Conservation (phyloP, 768 basidiomycete species). For the Fomitopsis pulvina region DNA sequence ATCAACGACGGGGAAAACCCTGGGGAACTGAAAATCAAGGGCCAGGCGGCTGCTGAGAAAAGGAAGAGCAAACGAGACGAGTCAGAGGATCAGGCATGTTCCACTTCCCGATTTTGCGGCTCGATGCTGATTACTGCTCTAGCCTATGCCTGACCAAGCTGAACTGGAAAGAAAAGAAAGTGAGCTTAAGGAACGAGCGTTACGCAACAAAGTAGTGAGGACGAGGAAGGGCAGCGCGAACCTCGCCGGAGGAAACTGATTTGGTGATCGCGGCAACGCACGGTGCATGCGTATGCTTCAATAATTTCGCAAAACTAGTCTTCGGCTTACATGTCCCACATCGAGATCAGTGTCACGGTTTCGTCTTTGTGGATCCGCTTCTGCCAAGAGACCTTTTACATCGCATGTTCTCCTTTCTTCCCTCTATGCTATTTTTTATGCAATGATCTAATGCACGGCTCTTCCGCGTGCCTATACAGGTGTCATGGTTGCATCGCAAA, state of each 20-base stretch:
- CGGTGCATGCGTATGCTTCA: background rate
- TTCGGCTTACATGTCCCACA: background rate
- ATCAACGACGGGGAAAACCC: slow-evolving; percentile 22
- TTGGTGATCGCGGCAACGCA: background rate
- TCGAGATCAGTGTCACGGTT: background rate
- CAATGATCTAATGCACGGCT: background rate
- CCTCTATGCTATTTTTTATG: background rate
- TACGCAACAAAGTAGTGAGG: slow-evolving; percentile 77
- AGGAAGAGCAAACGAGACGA: slow-evolving; percentile 51
- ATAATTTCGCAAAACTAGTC: background rate
- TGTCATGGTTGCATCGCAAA: background rate
- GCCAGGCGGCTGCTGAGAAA: slow-evolving; percentile 53
- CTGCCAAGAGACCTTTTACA: background rate
- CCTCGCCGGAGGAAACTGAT: background rate
- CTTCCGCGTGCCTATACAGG: background rate
- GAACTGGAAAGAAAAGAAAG: slow-evolving; percentile 69
- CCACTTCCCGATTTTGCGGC: background rate
- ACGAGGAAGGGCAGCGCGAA: slow-evolving; percentile 47
- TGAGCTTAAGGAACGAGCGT: slow-evolving; percentile 73
- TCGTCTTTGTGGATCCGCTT: background rate
- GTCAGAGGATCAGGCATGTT: slow-evolving; percentile 17
- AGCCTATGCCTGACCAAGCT: slow-evolving; percentile 13
- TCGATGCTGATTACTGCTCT: background rate
- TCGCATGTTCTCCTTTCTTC: background rate
- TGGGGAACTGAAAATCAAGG: slow-evolving; percentile 69